These are phyloP conservation scores for Carex parvula DNA, from an alignment of 176 grass and related monocot species.

Conservation along the genomic window DNA sequence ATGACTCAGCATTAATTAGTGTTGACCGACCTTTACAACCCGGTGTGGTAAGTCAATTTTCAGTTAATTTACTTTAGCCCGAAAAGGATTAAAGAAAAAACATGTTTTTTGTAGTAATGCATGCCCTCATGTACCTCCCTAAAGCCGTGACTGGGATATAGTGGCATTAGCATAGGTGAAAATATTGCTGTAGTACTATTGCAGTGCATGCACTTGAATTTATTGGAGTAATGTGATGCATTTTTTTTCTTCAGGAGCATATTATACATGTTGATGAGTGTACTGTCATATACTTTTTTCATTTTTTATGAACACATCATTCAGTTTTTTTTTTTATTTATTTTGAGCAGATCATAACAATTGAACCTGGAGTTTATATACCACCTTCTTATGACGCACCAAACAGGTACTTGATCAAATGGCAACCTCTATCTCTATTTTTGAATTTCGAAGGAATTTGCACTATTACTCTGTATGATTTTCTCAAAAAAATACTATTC, in stretches of 20 bases:
- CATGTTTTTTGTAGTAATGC: neutral
- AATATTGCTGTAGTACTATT: neutral
- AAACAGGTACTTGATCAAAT: slow-evolving; percentile 34
- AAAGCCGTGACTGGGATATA: neutral
- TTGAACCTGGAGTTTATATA: slow-evolving; percentile 87
- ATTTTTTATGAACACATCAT: neutral
- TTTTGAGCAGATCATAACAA: slow-evolving; percentile 66
- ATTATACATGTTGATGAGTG: neutral
- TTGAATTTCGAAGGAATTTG: neutral
- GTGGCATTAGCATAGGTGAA: neutral
- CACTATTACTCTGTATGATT: neutral
- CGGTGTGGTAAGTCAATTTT: slow-evolving; percentile 60
- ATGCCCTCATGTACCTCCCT: neutral
- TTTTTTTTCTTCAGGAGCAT: neutral
- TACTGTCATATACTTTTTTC: neutral
- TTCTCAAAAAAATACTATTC: neutral
- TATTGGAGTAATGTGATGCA: neutral
- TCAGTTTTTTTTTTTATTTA: neutral
- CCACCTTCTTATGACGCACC: slow-evolving; percentile 52
- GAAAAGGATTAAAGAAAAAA: neutral
- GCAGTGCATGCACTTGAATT: neutral
- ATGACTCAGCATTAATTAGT: slow-evolving; percentile 54
- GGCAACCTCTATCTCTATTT: neutral
- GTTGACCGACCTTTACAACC: slow-evolving; percentile 59
- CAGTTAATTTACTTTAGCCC: neutral